Evolutionary conservation across 371 early-diverging fungal species (phyloP), one percentile per base, ranked within the genome.

Genomic region (Phascolomyces articulosus): DNA sequence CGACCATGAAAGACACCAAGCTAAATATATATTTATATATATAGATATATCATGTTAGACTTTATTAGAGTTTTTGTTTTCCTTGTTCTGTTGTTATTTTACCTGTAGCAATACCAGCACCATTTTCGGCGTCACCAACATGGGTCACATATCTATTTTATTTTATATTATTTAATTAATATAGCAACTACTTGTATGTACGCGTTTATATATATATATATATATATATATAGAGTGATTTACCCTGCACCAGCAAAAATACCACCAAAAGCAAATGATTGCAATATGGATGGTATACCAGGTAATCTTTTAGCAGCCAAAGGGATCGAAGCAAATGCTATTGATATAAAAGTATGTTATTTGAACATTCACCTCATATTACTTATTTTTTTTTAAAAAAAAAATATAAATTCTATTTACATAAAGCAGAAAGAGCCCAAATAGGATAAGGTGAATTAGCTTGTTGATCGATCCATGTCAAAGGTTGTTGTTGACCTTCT

Each of bases 81-180:
- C 9, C 31, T 31, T 31, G 3, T 31, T 31, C 9, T 34, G 6
- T 34, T 1, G 38, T 65, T 34, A 9, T 34, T 34, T 34, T 72
- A 82, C 83, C 83, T 72, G 80, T 82, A 28, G 83, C 76, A 56
- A 82, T 82, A 56, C 83, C 83, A 56, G 83, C 72, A 40, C 79
- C 83, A 53, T 82, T 82, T 29, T 82, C 82, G 29, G 71, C 49
- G 63, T 82, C 82, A 40, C 82, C 82, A 44, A 70, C 63, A 61
- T 75, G 62, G 13, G 66, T 73, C n/a, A 82, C 76, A 65, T 79
- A 82, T 28, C 79, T 78, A 41, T 15, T 4, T 18, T 27, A 21
- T 15, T 20, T 26, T 27, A 16, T 58, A 18, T 29, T 21, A 31
- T 41, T 38, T 44, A 28, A 55, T 16, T 21, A 38, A 60, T 40